Evolutionary conservation across 495 filamentous ascomycete species (phyloP).

Genomic region (Trichoderma reesei): DNA sequence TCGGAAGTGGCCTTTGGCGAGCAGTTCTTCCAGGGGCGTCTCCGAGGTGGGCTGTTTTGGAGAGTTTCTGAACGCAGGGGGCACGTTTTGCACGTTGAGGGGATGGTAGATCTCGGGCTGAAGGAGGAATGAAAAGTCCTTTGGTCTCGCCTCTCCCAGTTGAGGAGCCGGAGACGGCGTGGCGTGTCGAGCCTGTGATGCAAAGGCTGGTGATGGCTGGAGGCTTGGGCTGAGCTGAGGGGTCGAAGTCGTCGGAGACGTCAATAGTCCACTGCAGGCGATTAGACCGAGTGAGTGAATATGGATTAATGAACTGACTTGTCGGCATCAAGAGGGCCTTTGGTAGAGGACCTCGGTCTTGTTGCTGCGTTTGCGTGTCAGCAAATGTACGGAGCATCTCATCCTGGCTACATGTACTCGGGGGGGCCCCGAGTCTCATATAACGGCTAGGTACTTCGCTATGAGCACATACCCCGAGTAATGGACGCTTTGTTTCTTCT

Average conservation of each 20-base stretch:
- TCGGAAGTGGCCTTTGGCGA: constrained; percentile 54
- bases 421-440: background rate
- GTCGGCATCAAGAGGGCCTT: constrained; percentile 45
- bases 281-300: constrained; percentile 1
- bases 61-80: constrained; percentile 49
- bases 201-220: constrained; percentile 16
- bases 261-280: constrained; percentile 5
- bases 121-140: constrained; percentile 73
- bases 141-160: constrained; percentile 28
- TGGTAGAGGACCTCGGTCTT: constrained; percentile 42
- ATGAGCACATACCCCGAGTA: background rate
- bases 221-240: constrained; percentile 14
- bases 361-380: constrained; percentile 23
- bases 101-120: constrained; percentile 73
- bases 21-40: constrained; percentile 43
- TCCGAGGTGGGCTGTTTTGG: constrained; percentile 33
- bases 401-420: no score
- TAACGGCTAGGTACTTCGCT: background rate
- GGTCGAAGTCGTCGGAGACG: constrained; percentile 13
- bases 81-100: constrained; percentile 55
- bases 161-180: constrained; percentile 12
- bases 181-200: constrained; percentile 10
- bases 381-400: background rate
- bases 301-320: constrained; percentile 32
- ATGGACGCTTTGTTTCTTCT: constrained; percentile 11